Base-by-base conservation (phyloP, 2,329 filamentous ascomycete species). In the Cladophialophora immunda region DNA sequence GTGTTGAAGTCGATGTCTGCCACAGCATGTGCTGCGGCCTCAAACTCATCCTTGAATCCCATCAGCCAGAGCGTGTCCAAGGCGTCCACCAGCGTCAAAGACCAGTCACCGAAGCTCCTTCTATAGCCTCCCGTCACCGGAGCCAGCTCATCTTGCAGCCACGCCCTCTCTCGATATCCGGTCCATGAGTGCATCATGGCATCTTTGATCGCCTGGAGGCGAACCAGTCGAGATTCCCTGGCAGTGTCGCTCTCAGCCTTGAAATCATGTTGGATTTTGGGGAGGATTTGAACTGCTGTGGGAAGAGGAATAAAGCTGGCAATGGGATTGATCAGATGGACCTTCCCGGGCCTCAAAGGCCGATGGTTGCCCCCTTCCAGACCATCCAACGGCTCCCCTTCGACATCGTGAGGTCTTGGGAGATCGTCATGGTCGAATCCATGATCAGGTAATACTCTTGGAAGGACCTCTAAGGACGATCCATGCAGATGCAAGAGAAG, bases 41-140 rank as follows among this genome's bases (percentile, higher is more conserved):
- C 81, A 72, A 92, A 92, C 67, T 92, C 89, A 0, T 85, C 80
- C 68, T 83, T 83, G 73, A 91, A 71, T 7, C 85, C 89, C 85
- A 92, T 88, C 69, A 92, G 89, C 89, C 89, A 92, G 9, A 92
- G 80, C 17, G 87, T 88, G 75, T 92, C 90, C 47, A 91, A 80
- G 2, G 86, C 80, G 73, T 90, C 88, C 13, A 90, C 86, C 61
- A 90, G 78, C 4, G 88, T 90, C 4, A 88, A 88, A 4, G 85
- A 86, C 88, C 88, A 90, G 29, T 88, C 88, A 15, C 85, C 86
- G 75, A 89, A 89, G 22, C 85, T 84, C 70, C 89, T 83, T 50
- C 82, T 81, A 57, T 76, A 79, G 1, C 76, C 73, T 17, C 82
- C 87, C 11, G 82, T 82, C 4, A 90, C 72, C 2, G 89, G 89